A percentile compares a stretch with the other conserved stretches of the same genome.
phyloP scores from a whole-genome alignment of 164 flowering plant genomes.

The Magnolia sinica region DNA sequence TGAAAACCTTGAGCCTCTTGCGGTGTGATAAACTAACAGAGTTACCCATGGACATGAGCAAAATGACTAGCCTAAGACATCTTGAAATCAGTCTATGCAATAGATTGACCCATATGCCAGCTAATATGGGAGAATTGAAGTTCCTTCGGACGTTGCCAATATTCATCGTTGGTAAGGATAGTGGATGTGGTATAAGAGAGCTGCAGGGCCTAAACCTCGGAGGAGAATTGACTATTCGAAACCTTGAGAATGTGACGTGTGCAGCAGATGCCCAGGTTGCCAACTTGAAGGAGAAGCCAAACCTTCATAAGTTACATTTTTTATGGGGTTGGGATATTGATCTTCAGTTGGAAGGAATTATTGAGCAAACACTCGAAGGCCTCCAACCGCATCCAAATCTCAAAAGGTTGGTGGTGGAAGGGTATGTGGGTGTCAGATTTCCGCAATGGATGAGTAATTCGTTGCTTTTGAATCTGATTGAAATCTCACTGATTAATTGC shows the following conservation, averaged over 20 bases:
- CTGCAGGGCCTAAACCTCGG: background rate
- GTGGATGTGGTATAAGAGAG: background rate
- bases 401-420: background rate
- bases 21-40: too few species aligned
- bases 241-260: constrained; percentile 1
- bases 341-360: background rate
- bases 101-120: background rate
- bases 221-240: background rate
- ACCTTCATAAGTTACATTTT: background rate
- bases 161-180: background rate
- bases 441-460: constrained; percentile 1
- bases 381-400: constrained; percentile 6
- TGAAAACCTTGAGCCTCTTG: constrained; percentile 10
- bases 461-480: background rate
- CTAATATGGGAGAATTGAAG: background rate
- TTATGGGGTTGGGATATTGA: background rate
- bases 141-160: constrained; percentile 1
- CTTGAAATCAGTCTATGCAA: background rate
- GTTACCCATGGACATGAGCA: constrained; percentile 6
- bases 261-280: constrained; percentile 4
- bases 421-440: background rate
- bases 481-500: constrained; percentile 8
- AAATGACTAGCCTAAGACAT: constrained; percentile 10
- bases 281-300: background rate
- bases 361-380: background rate